A percentile compares a stretch with the other conserved stretches of the same genome.
Conservation (phyloP, 164 flowering plant genomes). For the Sedum album region DNA sequence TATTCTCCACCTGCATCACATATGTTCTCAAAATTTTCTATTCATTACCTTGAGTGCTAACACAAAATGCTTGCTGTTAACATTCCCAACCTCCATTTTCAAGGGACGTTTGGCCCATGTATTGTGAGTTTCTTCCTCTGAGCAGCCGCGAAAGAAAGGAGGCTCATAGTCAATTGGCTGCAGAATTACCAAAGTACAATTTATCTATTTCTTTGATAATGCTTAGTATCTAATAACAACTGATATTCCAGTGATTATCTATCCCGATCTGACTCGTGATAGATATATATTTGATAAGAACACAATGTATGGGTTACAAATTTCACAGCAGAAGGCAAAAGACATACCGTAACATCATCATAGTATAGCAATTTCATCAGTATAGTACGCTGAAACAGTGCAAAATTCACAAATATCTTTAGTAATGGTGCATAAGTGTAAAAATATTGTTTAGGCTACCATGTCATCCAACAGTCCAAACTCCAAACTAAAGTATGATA, state of each 20-base stretch:
- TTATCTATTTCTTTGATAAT: background rate
- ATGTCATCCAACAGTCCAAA: background rate
- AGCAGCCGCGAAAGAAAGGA: constrained; percentile 79
- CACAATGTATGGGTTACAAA: background rate
- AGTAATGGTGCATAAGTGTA: background rate
- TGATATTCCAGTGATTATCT: background rate
- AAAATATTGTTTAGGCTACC: background rate
- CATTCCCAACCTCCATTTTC: constrained; percentile 88
- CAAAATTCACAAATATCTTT: background rate
- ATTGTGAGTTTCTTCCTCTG: constrained; percentile 63
- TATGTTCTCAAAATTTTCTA: background rate
- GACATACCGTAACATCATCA: constrained; percentile 79
- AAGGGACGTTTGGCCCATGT: constrained; percentile 68
- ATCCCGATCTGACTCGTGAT: background rate
- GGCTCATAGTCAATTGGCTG: constrained; percentile 94
- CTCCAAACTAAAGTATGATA: background rate
- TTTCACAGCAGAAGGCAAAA: background rate
- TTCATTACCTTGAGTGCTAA: constrained; percentile 71
- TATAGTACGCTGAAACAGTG: constrained; percentile 68
- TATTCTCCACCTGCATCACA: background rate
- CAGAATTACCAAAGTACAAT: constrained; percentile 11
- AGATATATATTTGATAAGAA: background rate
- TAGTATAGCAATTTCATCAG: constrained; percentile 85
- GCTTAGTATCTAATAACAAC: background rate
- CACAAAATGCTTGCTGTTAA: constrained; percentile 89